Evolutionary conservation across 129 eudicot genomes (phyloP).

Genomic region (Escallonia herrerae): DNA sequence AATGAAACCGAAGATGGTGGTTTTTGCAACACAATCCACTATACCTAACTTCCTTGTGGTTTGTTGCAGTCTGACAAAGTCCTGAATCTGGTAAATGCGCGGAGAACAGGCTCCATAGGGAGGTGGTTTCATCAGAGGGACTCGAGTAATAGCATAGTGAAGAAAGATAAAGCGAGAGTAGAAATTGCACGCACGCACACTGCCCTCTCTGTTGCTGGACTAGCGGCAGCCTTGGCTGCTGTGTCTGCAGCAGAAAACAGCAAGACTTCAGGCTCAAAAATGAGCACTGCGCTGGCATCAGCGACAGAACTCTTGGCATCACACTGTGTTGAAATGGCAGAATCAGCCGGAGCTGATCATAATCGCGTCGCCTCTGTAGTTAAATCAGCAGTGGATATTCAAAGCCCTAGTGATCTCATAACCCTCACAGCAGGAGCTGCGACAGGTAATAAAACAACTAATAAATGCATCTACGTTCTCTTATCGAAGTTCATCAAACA

Average conservation of each 20-base stretch:
- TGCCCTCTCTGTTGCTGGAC: conserved; percentile 65
- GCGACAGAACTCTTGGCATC: conserved; percentile 81
- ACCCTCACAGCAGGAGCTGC: conserved; percentile 97
- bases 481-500: too few species aligned
- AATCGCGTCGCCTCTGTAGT: conserved; percentile 52
- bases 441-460: conserved; percentile 40
- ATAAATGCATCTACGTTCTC: not conserved
- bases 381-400: conserved; percentile 58
- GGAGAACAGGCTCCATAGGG: conserved; percentile 29
- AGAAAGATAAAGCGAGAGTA: conserved; percentile 57
- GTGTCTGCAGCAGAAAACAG: conserved; percentile 35
- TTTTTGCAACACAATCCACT: too few species aligned
- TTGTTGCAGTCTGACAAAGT: conserved; percentile 27
- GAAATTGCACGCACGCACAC: conserved; percentile 73
- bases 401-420: conserved; percentile 52
- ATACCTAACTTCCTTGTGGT: not conserved
- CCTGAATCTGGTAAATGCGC: conserved; percentile 12
- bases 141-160: conserved; percentile 7
- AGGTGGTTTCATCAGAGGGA: conserved; percentile 52
- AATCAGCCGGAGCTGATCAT: conserved; percentile 62
- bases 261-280: conserved; percentile 38
- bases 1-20: too few species aligned
- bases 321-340: conserved; percentile 78
- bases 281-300: conserved; percentile 59
- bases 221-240: conserved; percentile 82